phyloP scores from a whole-genome alignment of 495 filamentous ascomycete species.

The Aspergillus bridgeri region DNA sequence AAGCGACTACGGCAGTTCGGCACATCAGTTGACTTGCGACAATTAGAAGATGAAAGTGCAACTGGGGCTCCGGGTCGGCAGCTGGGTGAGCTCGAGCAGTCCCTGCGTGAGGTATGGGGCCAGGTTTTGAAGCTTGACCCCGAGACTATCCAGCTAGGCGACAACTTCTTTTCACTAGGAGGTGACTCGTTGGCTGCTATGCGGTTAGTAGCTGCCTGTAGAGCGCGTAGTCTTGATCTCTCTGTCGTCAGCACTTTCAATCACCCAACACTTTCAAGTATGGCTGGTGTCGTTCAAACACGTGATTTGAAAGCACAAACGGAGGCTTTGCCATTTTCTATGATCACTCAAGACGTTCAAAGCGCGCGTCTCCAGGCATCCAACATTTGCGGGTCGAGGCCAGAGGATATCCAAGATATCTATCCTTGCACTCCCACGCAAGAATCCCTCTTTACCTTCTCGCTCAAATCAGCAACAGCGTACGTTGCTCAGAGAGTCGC shows the following conservation, averaged over 20 bases:
- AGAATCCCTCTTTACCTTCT: conserved; percentile 60
- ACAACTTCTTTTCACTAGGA: conserved; percentile 58
- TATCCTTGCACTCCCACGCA: conserved; percentile 66
- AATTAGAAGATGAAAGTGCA: conserved; percentile 22
- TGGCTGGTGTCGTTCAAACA: conserved; percentile 26
- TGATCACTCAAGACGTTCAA: conserved; percentile 30
- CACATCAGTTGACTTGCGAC: conserved; percentile 28
- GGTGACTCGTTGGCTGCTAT: conserved; percentile 64
- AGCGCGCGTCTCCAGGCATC: conserved; percentile 30
- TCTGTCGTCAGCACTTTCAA: conserved; percentile 43
- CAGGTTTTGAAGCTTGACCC: conserved; percentile 34
- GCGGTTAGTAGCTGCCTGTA: conserved; percentile 39
- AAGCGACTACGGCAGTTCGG: conserved; percentile 34
- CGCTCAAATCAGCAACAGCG: conserved; percentile 51
- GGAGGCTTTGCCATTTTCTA: conserved; percentile 29
- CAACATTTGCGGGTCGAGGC: conserved; percentile 25
- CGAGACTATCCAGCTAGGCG: conserved; percentile 29
- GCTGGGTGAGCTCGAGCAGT: conserved; percentile 35
- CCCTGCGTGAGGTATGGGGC: conserved; percentile 42
- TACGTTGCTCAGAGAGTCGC: conserved; percentile 57
- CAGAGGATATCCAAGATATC: conserved; percentile 40
- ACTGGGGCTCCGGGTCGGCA: conserved; percentile 18
- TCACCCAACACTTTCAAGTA: conserved; percentile 44
- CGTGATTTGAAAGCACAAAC: conserved; percentile 10
- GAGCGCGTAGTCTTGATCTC: conserved; percentile 31